Evolutionary conservation across 169 alveolate species (phyloP), one percentile per base, ranked within the genome.

Genomic region (Plasmodium chabaudi): DNA sequence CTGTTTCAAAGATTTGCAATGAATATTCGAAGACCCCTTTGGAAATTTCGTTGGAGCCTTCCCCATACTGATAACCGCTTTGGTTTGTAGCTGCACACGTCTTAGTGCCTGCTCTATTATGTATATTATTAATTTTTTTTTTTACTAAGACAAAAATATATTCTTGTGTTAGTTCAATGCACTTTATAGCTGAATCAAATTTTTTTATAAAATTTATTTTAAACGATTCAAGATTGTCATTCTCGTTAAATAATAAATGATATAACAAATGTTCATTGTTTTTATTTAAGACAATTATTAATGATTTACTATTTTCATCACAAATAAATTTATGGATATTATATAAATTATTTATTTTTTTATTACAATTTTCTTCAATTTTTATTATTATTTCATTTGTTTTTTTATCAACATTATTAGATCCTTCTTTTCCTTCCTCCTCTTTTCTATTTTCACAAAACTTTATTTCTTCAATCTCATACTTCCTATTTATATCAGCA

Each of bases 241-340:
- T 68, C 3, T 77, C 77, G 23, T 71, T 53, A 57, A 77, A 77
- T 25, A 64, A 3, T 39, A 77, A 17, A 25, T 46, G 42, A 56
- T 55, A 77, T 42, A 77, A 15, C 4, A 77, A 17, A 21, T 61
- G 44, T 21, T 27, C 49, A 3, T 17, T 17, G 21, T 42, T 21
- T 49, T 68, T 77, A 47, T 17, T 34, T 63, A 77, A 46, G 21
- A 77, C 75, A 19, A 77, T 55, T 15, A 69, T 64, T 44, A 77
- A 63, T 19, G 75, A 42, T 49, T 63, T 74, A 6, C 49, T 44
- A 23, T 25, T 63, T 49, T 77, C 59, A 64, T 56, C 53, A 19
- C 77, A 49, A 57, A 68, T 47, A 68, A 77, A 34, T 10, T 47
- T 77, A 49, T 57, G 49, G 44, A 77, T 59, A n/a, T 67, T 64